Conservation (phyloP, 2,329 filamentous ascomycete species). For the Teratosphaeria destructans region DNA sequence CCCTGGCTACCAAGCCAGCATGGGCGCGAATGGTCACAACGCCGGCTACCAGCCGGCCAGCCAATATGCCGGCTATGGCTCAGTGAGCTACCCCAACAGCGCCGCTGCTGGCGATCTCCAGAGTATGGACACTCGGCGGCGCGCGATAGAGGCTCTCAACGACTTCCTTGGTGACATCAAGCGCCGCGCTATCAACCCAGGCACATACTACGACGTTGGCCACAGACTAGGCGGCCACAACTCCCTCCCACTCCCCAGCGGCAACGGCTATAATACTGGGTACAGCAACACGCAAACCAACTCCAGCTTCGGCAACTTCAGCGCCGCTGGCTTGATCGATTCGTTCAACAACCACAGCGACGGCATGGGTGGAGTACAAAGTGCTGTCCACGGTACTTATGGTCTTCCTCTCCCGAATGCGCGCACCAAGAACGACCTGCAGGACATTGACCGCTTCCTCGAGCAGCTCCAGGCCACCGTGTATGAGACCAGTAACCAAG, state of each 20-base stretch:
- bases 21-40: constrained; percentile 13
- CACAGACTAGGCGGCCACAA: constrained; percentile 66
- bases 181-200: constrained; percentile 78
- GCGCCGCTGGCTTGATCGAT: constrained; percentile 24
- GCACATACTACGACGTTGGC: constrained; percentile 83
- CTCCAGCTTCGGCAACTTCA: constrained; percentile 19
- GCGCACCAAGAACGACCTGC: constrained; percentile 83
- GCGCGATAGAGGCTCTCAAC: constrained; percentile 71
- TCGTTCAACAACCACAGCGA: constrained; percentile 21
- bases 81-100: constrained; percentile 38
- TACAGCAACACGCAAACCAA: constrained; percentile 20
- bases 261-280: constrained; percentile 28
- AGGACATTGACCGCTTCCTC: constrained; percentile 89
- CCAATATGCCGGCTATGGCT: constrained; percentile 29
- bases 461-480: constrained; percentile 94
- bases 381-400: constrained; percentile 64
- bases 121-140: constrained; percentile 62
- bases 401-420: constrained; percentile 81
- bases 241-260: constrained; percentile 37
- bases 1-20: constrained; percentile 20
- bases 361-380: constrained; percentile 38
- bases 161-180: constrained; percentile 93
- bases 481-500: constrained; percentile 74
- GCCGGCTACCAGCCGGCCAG: constrained; percentile 17
- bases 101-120: constrained; percentile 25